Conservation (phyloP, 305 asterid genomes). For the Stenogyne calaminthoides region DNA sequence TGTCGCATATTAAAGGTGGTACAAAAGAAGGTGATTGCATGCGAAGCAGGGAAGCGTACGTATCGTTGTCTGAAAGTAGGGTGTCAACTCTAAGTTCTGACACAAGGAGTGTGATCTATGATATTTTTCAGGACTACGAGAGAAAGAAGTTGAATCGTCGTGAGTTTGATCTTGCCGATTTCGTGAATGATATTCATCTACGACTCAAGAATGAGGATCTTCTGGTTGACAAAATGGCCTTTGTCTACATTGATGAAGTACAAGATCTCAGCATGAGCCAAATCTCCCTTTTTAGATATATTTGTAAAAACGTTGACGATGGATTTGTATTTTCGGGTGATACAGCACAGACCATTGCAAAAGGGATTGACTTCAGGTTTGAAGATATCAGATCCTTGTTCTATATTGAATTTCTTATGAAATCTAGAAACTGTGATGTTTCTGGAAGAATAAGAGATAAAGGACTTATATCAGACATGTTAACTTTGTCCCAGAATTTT, state of each 20-base stretch:
- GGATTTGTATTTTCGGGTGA: conserved; percentile 76
- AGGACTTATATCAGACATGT: conserved; percentile 48
- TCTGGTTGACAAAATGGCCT: conserved; percentile 61
- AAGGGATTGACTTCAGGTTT: conserved; percentile 70
- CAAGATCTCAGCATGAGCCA: conserved; percentile 75
- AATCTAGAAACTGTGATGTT: conserved; percentile 29
- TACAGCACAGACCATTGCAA: conserved; percentile 72
- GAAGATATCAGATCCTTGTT: conserved; percentile 66
- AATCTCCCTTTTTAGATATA: conserved; percentile 53
- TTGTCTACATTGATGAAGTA: conserved; percentile 74
- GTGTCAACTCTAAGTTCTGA: conserved; percentile 46
- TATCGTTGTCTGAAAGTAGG: conserved; percentile 46
- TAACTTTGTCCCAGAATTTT: conserved; percentile 60
- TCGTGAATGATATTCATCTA: conserved; percentile 56
- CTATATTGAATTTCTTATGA: conserved; percentile 53
- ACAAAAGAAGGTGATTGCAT: conserved; percentile 39
- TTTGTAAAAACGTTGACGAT: conserved; percentile 63
- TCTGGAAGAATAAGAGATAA: conserved; percentile 44
- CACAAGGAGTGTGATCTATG: conserved; percentile 47
- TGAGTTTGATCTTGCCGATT: conserved; percentile 71
- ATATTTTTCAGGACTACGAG: conserved; percentile 61
- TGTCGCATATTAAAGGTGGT: conserved; percentile 74
- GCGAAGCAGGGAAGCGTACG: conserved; percentile 44
- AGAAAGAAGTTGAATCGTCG: conserved; percentile 52
- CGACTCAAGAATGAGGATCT: conserved; percentile 41